These are phyloP conservation scores for Rhizopogon vesiculosus DNA, from an alignment of 768 basidiomycete genomes.

Conservation along the genomic window DNA sequence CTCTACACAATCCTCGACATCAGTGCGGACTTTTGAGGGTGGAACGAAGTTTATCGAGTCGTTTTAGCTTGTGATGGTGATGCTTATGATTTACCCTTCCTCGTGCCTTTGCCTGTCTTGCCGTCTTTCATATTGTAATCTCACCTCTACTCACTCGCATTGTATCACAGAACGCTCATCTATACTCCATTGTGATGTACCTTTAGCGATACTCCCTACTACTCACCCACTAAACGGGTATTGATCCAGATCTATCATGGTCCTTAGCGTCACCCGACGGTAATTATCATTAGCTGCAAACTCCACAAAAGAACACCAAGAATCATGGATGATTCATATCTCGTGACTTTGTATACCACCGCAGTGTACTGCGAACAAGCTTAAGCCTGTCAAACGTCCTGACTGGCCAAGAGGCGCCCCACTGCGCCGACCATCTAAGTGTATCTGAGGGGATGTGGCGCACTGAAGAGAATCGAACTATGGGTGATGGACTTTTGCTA, in stretches of 20 bases:
- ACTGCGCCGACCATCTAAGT: too few species aligned
- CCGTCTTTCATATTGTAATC: background rate
- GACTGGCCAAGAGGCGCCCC: too few species aligned
- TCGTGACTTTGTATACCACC: too few species aligned
- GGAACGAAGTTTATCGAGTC: conserved; percentile 48
- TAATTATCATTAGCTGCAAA: too few species aligned
- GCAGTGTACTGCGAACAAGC: too few species aligned
- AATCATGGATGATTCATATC: too few species aligned
- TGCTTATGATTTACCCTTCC: background rate
- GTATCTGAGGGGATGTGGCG: too few species aligned
- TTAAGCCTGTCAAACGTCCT: too few species aligned
- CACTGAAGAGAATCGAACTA: too few species aligned
- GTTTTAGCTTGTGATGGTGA: conserved; percentile 17
- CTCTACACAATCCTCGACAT: conserved; percentile 17
- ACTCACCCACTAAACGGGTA: background rate
- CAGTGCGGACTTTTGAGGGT: conserved; percentile 35
- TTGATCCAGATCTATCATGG: background rate
- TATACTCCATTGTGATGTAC: background rate
- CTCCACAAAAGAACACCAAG: background rate
- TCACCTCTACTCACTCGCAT: background rate
- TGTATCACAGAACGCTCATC: background rate
- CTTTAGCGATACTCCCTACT: background rate
- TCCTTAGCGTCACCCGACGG: background rate
- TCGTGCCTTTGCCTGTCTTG: background rate
- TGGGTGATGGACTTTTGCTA: too few species aligned